Percentiles rank a stretch among this genome's conserved stretches.
phyloP scores from a whole-genome alignment of 352 stramenopile species.

The Globisporangium splendens region DNA sequence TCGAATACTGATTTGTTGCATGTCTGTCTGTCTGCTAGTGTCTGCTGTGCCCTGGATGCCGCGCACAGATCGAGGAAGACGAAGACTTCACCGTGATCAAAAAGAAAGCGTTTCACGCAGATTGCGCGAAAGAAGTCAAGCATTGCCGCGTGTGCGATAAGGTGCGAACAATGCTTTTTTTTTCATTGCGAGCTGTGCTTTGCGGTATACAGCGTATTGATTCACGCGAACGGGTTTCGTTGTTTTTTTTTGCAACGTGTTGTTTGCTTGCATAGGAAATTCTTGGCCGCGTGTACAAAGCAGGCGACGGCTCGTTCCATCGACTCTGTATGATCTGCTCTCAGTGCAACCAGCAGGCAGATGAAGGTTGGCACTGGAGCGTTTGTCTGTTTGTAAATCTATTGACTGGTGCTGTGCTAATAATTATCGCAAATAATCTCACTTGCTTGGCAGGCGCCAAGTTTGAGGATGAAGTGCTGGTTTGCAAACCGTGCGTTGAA shows the following conservation, averaged over 20 bases:
- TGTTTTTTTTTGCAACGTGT: too few species aligned
- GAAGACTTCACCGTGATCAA: constrained; percentile 79
- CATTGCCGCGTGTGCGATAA: constrained; percentile 77
- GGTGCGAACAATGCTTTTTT: constrained; percentile 15
- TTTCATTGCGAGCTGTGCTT: too few species aligned
- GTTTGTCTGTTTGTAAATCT: neutral
- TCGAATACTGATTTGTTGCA: neutral
- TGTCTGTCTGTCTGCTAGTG: constrained; percentile 28
- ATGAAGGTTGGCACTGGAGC: constrained; percentile 41
- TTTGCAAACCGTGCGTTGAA: constrained; percentile 51
- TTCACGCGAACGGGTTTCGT: too few species aligned
- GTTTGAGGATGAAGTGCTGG: constrained; percentile 49
- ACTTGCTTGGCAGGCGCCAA: constrained; percentile 18
- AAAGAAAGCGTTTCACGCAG: constrained; percentile 76
- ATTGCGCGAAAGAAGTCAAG: constrained; percentile 65
- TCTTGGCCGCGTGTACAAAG: constrained; percentile 69
- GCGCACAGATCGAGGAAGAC: constrained; percentile 72
- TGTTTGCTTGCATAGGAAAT: constrained; percentile 45
- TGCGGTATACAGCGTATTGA: too few species aligned
- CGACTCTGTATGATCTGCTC: constrained; percentile 80
- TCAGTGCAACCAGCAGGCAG: constrained; percentile 58
- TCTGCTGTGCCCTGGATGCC: constrained; percentile 68
- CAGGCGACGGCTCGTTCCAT: constrained; percentile 60
- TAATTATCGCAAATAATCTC: too few species aligned
- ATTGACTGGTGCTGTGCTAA: too few species aligned